phyloP scores from a whole-genome alignment of 495 filamentous ascomycete species.

The Xylaria nigripes region DNA sequence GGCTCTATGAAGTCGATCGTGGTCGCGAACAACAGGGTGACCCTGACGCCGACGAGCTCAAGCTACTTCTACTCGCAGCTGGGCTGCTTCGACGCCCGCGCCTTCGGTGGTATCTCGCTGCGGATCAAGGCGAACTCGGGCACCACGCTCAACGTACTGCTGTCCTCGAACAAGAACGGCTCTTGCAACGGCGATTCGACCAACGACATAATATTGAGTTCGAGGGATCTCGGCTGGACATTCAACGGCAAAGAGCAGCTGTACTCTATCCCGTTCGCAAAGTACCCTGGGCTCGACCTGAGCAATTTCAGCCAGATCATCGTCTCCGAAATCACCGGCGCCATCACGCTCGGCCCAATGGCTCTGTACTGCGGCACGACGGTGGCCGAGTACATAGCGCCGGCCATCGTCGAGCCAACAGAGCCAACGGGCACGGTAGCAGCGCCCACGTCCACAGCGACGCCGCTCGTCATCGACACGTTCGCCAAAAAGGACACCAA shows the following conservation, averaged over 20 bases:
- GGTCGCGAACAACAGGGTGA: slow-evolving; percentile 46
- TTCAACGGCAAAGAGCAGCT: slow-evolving; percentile 54
- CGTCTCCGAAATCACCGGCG: slow-evolving; percentile 37
- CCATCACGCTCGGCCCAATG: slow-evolving; percentile 49
- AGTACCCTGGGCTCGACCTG: slow-evolving; percentile 44
- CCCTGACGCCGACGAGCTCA: slow-evolving; percentile 41
- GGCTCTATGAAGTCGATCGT: slow-evolving; percentile 50
- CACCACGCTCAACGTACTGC: slow-evolving; percentile 46
- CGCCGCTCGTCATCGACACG: slow-evolving; percentile 56
- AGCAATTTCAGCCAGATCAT: slow-evolving; percentile 46
- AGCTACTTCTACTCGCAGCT: slow-evolving; percentile 53
- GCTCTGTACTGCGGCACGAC: slow-evolving; percentile 51
- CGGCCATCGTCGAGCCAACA: slow-evolving; percentile 28
- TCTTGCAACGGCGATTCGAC: slow-evolving; percentile 32
- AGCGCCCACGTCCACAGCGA: slow-evolving; percentile 40
- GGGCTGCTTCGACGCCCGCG: slow-evolving; percentile 45
- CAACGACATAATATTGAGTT: slow-evolving; percentile 30
- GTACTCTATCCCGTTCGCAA: slow-evolving; percentile 51
- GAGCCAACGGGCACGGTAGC: slow-evolving; percentile 40
- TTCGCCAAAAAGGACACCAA: slow-evolving; percentile 52
- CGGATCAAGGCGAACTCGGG: slow-evolving; percentile 48
- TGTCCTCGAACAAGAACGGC: slow-evolving; percentile 40
- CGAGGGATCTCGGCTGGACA: slow-evolving; percentile 47
- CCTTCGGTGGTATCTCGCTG: slow-evolving; percentile 52
- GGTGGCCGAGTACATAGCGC: slow-evolving; percentile 42